Evolutionary conservation across 2,329 filamentous ascomycete genomes (phyloP), one percentile per base, ranked within the genome.

Genomic region (Passalora sequoiae): DNA sequence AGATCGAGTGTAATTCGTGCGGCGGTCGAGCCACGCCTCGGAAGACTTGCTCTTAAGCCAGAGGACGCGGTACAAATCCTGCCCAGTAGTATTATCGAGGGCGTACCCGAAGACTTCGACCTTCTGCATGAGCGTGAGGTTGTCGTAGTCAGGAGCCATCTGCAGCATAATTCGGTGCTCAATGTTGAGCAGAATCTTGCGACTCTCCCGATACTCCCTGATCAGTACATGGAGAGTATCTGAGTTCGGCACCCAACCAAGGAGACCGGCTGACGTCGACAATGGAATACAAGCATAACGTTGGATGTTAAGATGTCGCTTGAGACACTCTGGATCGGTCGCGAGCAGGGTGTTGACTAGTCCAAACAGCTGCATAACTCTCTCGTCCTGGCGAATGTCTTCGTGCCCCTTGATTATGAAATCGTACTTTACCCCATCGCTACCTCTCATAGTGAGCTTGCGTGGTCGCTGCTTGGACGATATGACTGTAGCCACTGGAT

Each of bases 141-240:
- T 96, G 63, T 98, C 92, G 61, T 97, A 98, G 64, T 99, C 92
- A 0, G 92, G 94, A 17, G 92, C 92, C 92, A 98, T 98, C 66
- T 99, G 94, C 44, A 99, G 74, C 92, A 99, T 99, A 65, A 98
- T 98, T 31, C 94, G 85, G 64, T 99, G 92, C 69, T 99, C 92
- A 53, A 99, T 99, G 62, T 98, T 99, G 55, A 98, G 83, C 28
- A 99, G 72, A 53, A 99, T 99, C 71, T 96, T 95, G 42, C 92
- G 82, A 55, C 86, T 94, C 66, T 98, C 94, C 50, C 92, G 86
- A 63, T 99, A 99, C 64, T 98, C 92, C 52, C 92, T 81, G 60
- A 99, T 98, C 35, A 99, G 77, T 13, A 95, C 86, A 63, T 99
- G 94, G 12, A 99, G 73, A 0, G 94, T 98, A 65, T 99, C 92